Base-by-base conservation (phyloP, 805 yeast genomes). In the Candida manassasensis region DNA sequence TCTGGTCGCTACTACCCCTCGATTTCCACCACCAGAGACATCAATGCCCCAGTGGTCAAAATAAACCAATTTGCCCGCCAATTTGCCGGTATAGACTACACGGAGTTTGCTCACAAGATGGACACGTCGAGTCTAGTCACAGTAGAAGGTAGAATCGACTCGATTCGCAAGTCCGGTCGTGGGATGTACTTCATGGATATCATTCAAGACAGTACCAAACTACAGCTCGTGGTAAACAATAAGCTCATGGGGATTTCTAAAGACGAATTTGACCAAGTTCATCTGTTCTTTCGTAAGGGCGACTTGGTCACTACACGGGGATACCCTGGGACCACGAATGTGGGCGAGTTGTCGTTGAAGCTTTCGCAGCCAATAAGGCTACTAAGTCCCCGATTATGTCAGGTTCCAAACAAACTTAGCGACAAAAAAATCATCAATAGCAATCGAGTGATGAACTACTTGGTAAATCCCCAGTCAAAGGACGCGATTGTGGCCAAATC, bases 341-440 rank as follows among this genome's bases (percentile, higher is more conserved):
- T 77, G 3, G 93, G 90, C 0, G 95, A 89, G 44, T 60, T 88
- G 6, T 81, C 96, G 1, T 50, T 90, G 34, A 77, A 83, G 42
- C 68, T 80, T 9, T 57, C 60, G 0, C 40, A 52, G n/a, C 69
- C 78, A 2, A 53, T 84, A 2, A 41, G 33, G 17, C 55, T 87
- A 9, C 69, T 83, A 5, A 57, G 89, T 0, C 90, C 96, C 0
- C 71, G 89, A 13, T 65, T 87, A 37, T 52, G 50, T 6, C 37
- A 45, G 4, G 25, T 61, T 37, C 96, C 96, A 0, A 81, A 82
- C 6, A 68, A 69, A 26, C 61, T 84, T 13, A 55, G 61, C 0
- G 82, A 83, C 43, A 53, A 67, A 2, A 65, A 76, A 13, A 68
- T 79, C 41, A 71, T 82, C 30, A 75, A 80, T 42, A 66, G 73